These are phyloP conservation scores for Sclerotinia glacialis DNA, from an alignment of 2,329 filamentous ascomycete species.

Conservation along the genomic window DNA sequence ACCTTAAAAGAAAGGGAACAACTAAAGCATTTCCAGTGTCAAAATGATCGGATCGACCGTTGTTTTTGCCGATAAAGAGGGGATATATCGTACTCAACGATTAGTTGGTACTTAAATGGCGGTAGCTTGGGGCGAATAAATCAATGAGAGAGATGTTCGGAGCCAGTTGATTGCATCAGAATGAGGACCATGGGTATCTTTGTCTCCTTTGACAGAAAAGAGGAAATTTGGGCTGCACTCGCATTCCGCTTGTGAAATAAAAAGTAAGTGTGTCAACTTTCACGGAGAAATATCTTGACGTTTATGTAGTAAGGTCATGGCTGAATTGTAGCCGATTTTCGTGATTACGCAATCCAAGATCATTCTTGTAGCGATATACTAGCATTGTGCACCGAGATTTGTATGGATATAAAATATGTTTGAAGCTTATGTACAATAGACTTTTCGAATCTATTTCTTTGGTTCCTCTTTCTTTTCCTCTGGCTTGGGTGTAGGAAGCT, in stretches of 20 bases:
- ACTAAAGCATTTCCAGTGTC: background rate
- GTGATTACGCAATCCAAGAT: background rate
- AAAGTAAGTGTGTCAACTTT: too few relatives aligned
- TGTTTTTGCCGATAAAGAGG: background rate
- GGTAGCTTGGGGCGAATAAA: background rate
- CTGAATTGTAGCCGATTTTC: background rate
- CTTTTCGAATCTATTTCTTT: conserved; percentile 68
- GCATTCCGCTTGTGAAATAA: background rate
- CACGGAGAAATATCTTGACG: background rate
- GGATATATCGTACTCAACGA: background rate
- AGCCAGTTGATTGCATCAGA: background rate
- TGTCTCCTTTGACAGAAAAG: background rate
- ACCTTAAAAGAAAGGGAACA: background rate
- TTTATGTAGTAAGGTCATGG: background rate
- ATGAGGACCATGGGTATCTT: background rate
- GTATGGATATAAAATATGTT: conserved; percentile 14
- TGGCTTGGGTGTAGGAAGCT: conserved; percentile 91
- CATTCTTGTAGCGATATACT: background rate
- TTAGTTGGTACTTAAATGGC: background rate
- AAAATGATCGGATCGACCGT: background rate
- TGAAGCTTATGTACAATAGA: conserved; percentile 36
- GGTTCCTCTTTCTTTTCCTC: conserved; percentile 87
- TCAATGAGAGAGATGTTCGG: background rate
- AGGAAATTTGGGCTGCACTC: background rate
- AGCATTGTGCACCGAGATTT: background rate